A percentile compares a stretch with the other conserved stretches of the same genome.
Conservation (phyloP, 208 protist species). For the Sergeia podlipaevii region DNA sequence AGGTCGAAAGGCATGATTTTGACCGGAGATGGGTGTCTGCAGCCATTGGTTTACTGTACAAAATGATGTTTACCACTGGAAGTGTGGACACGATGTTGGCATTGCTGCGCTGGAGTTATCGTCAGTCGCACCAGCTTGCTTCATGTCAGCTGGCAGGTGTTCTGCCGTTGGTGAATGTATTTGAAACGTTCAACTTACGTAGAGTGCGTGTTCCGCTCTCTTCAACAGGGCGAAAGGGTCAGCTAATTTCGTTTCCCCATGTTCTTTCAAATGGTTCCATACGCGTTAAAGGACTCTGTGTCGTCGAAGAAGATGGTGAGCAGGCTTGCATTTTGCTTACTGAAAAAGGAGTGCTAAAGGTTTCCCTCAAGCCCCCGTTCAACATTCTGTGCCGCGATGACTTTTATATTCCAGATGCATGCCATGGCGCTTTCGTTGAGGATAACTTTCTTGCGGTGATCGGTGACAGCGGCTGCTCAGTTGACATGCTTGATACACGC, state of each 20-base stretch:
- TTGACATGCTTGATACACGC: slow-evolving; percentile 53
- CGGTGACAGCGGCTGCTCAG: slow-evolving; percentile 23
- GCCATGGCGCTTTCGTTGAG: slow-evolving; percentile 36
- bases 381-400: slow-evolving; percentile 12
- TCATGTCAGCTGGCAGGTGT: slow-evolving; percentile 22
- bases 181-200: slow-evolving; percentile 29
- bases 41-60: slow-evolving; percentile 50
- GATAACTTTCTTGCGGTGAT: slow-evolving; percentile 40
- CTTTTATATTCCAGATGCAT: slow-evolving; percentile 15
- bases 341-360: slow-evolving; percentile 14
- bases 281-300: slow-evolving; percentile 21
- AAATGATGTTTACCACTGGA: slow-evolving; percentile 51
- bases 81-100: slow-evolving; percentile 46
- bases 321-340: slow-evolving; percentile 11
- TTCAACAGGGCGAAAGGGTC: slow-evolving; percentile 21
- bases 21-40: slow-evolving; percentile 24
- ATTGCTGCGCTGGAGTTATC: slow-evolving; percentile 51
- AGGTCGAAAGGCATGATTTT: background rate
- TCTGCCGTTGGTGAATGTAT: slow-evolving; percentile 24
- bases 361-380: slow-evolving; percentile 23
- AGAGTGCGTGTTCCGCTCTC: slow-evolving; percentile 52
- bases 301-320: slow-evolving; percentile 6
- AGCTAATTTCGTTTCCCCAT: slow-evolving; percentile 42
- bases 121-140: slow-evolving; percentile 14
- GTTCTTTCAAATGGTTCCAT: slow-evolving; percentile 18